phyloP scores from a whole-genome alignment of 306 rosid genomes.

The Prunus dulcis region DNA sequence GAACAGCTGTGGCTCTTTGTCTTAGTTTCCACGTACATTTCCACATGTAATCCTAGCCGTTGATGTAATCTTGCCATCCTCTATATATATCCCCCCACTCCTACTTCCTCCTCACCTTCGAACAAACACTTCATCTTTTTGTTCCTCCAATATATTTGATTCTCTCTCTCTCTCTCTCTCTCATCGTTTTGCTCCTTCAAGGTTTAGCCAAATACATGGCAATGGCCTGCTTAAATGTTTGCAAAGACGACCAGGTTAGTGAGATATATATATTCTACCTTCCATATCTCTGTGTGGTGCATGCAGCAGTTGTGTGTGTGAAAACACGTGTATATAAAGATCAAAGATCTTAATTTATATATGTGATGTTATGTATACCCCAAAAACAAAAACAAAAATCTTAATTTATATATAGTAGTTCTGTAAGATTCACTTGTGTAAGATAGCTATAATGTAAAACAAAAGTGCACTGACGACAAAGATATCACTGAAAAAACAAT shows the following conservation, averaged over 20 bases:
- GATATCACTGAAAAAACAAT: too few relatives aligned
- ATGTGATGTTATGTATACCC: too few relatives aligned
- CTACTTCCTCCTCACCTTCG: not conserved
- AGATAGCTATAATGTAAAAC: not conserved
- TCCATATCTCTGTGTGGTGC: too few relatives aligned
- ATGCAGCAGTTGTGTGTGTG: too few relatives aligned
- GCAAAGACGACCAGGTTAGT: conserved; percentile 35
- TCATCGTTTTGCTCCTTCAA: not conserved
- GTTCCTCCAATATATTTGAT: too few relatives aligned
- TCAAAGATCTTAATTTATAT: not conserved
- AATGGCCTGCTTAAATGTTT: conserved; percentile 39
- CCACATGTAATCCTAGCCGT: conserved; percentile 27
- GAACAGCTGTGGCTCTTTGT: conserved; percentile 12
- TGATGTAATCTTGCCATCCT: conserved; percentile 5
- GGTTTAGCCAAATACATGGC: too few relatives aligned
- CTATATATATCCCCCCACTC: conserved; percentile 4
- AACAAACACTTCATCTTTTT: not conserved
- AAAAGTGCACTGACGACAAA: not conserved
- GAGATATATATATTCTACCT: not conserved
- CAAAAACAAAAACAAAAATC: too few relatives aligned
- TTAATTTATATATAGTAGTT: not conserved
- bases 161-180: not conserved
- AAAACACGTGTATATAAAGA: too few relatives aligned
- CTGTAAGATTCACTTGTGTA: too few relatives aligned
- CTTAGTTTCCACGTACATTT: not conserved